These are phyloP conservation scores for Boletus edulis DNA, from an alignment of 768 basidiomycete genomes.

Conservation along the genomic window DNA sequence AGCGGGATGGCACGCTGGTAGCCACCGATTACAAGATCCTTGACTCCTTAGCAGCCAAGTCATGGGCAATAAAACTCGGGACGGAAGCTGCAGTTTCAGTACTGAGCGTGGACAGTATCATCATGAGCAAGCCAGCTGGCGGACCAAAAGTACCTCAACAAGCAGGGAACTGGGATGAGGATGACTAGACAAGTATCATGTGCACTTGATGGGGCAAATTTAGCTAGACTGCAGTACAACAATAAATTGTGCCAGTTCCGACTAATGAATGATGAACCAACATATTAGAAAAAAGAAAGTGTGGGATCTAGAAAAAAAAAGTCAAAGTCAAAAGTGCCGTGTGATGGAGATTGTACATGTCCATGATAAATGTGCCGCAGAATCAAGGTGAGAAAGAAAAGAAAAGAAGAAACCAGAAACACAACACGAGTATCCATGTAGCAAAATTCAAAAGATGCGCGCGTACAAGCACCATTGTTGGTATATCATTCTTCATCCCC, in stretches of 20 bases:
- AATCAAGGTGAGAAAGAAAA: not conserved
- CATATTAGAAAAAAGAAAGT: constrained; percentile 2
- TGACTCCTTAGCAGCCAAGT: constrained; percentile 86
- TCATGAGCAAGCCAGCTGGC: constrained; percentile 93
- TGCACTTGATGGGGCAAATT: constrained; percentile 7
- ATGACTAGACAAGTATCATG: constrained; percentile 35
- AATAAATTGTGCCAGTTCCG: constrained; percentile 25
- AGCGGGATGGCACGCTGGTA: constrained; percentile 73
- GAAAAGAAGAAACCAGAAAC: constrained; percentile 11
- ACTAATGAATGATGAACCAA: constrained; percentile 17
- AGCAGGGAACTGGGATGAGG: constrained; percentile 84
- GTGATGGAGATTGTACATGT: constrained; percentile 28
- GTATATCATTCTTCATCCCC: constrained; percentile 21
- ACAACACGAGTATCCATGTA: constrained; percentile 24
- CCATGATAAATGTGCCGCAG: constrained; percentile 31
- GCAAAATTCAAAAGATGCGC: constrained; percentile 9
- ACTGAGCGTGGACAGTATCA: constrained; percentile 94
- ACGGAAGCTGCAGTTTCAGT: constrained; percentile 91
- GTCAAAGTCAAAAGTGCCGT: constrained; percentile 6
- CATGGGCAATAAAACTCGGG: constrained; percentile 87
- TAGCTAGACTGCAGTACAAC: constrained; percentile 28
- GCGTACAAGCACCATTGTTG: constrained; percentile 9
- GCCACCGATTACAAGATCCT: constrained; percentile 66
- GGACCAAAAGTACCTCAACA: constrained; percentile 88
- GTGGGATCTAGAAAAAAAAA: constrained; percentile 2